These are phyloP conservation scores for Penicillium expansum DNA, from an alignment of 2,329 filamentous ascomycete species.

Conservation along the genomic window DNA sequence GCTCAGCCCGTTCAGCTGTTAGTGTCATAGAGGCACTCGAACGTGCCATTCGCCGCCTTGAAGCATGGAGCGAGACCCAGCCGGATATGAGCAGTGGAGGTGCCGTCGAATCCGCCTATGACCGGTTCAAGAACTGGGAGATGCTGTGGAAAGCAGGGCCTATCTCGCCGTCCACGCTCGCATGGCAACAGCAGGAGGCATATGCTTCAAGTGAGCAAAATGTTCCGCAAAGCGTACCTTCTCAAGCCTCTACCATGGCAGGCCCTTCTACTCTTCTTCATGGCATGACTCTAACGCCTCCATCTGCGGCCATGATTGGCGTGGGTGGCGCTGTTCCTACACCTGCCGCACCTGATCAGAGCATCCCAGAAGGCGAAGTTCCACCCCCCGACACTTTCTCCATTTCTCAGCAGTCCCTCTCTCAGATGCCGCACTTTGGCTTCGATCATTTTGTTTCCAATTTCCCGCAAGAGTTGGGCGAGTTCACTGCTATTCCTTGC, in stretches of 20 bases:
- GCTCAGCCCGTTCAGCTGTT: slow-evolving; percentile 53
- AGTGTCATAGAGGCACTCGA: slow-evolving; percentile 56
- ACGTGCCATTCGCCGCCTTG: slow-evolving; percentile 47
- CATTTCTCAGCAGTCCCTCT: slow-evolving; percentile 28
- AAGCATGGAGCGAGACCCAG: slow-evolving; percentile 42
- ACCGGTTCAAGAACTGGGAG: slow-evolving; percentile 53
- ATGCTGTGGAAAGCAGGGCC: slow-evolving; percentile 48
- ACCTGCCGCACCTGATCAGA: slow-evolving; percentile 9
- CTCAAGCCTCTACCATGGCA: slow-evolving; percentile 10
- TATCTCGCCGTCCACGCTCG: slow-evolving; percentile 32
- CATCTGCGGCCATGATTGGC: slow-evolving; percentile 9
- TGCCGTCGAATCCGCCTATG: slow-evolving; percentile 49
- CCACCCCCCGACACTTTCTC: slow-evolving; percentile 30
- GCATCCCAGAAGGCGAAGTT: slow-evolving; percentile 24
- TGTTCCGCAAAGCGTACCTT: slow-evolving; percentile 8
- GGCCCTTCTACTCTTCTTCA: slow-evolving; percentile 18
- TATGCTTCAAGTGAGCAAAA: slow-evolving; percentile 12
- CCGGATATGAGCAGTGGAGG: slow-evolving; percentile 32
- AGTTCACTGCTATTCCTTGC: slow-evolving; percentile 42
- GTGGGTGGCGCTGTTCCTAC: slow-evolving; percentile 3
- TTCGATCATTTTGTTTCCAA: slow-evolving; percentile 43
- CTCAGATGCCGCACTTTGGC: slow-evolving; percentile 35
- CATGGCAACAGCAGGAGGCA: slow-evolving; percentile 26
- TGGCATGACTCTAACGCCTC: slow-evolving; percentile 24
- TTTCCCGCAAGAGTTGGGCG: slow-evolving; percentile 41